Conservation (phyloP, 1,139 yeast species). For the Saccharomyces hybrid region DNA sequence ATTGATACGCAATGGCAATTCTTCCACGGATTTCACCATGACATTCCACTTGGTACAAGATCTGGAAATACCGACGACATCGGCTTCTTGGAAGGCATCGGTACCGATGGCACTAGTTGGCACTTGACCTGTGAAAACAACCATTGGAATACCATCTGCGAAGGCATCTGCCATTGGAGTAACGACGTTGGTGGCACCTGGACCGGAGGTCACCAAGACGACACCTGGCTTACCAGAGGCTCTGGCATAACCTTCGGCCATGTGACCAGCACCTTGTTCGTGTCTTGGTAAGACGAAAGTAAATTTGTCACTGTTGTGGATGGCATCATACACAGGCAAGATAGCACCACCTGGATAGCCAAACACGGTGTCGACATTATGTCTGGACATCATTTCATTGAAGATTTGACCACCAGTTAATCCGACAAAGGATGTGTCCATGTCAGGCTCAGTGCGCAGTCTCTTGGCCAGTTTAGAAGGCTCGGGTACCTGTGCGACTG, state of each 20-base stretch:
- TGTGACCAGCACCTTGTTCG: constrained; percentile 99
- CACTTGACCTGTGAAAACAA: constrained; percentile 97
- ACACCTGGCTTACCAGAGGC: constrained; percentile 98
- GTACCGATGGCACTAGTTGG: constrained; percentile 94
- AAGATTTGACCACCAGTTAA: constrained; percentile 95
- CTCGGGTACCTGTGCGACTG: constrained; percentile 11
- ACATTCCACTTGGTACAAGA: constrained; percentile 99
- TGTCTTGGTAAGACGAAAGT: constrained; percentile 90
- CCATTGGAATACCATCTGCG: constrained; percentile 94
- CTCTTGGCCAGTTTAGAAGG: constrained; percentile 7
- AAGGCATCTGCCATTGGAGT: constrained; percentile 98
- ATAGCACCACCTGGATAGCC: constrained; percentile 99
- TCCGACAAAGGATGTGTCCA: constrained; percentile 89
- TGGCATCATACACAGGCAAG: constrained; percentile 95
- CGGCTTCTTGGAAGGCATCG: constrained; percentile 99
- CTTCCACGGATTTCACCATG: constrained; percentile 92
- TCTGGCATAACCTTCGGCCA: constrained; percentile 98
- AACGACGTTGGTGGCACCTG: constrained; percentile 96
- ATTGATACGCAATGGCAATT: constrained; percentile 88
- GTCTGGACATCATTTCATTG: constrained; percentile 98
- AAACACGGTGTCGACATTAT: constrained; percentile 87
- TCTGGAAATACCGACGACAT: constrained; percentile 91
- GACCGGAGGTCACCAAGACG: constrained; percentile 95
- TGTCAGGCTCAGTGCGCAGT: constrained; percentile 18
- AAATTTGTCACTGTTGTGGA: constrained; percentile 82